Evolutionary conservation across 106 monocot genomes (phyloP), one percentile per base, ranked within the genome.

Genomic region (Dendrobium catenatum): DNA sequence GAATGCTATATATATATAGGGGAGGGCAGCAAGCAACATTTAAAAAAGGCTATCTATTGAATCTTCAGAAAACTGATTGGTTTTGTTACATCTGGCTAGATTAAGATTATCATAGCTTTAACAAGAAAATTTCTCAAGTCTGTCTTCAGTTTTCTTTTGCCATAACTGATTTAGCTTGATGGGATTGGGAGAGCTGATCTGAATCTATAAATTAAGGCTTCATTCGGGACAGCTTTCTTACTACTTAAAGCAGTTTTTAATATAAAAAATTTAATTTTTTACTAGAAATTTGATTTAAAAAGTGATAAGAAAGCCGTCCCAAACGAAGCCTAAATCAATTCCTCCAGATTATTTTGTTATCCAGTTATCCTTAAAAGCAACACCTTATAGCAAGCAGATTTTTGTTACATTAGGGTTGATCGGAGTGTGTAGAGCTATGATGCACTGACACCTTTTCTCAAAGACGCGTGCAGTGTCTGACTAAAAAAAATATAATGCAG

Each of bases 161-260:
- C 64, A 70, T 37, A 70, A 37, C 37, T 37, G 33, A 33, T 70
- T 70, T 70, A 70, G 19, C 70, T 70, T 37, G 68, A 70, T 70
- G 31, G 70, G 70, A 4, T 37, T 70, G 4, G 5, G 37, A 29
- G 37, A 24, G 7, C 15, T 70, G n/a, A 70, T 33, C 37, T 33
- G 37, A 70, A 37, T 70, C 15, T 70, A 6, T 37, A 70, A 15
- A 15, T 9, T 37, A 22, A 26, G 26, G 26, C 26, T 26, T 26
- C 26, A 26, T 26, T 26, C 26, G 26, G 26, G 26, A 26, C 26
- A 26, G 26, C 26, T 26, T 26, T 26, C 26, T 26, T 26, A 26
- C 26, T 26, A 26, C 26, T 26, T 26, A 26, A 26, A 26, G 26
- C 0, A 26, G 26, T 26, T 26, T 26, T 26, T 26, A 26, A 26